Conservation (phyloP, 768 basidiomycete genomes). For the Pleurotus tuoliensis region DNA sequence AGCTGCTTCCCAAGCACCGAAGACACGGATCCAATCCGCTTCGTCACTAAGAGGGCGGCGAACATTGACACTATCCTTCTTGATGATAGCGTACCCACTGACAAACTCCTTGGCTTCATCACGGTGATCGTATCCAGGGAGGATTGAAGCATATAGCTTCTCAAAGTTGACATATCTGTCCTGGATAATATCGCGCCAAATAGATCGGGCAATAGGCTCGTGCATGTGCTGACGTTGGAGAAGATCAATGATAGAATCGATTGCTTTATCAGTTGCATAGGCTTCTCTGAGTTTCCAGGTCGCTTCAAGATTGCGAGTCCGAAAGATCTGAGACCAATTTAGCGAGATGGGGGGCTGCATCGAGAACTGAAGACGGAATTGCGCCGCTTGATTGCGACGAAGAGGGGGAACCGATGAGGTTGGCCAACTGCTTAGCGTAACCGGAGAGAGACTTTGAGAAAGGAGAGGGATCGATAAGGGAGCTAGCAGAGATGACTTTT, state of each 20-base stretch:
- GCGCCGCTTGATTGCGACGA: background rate
- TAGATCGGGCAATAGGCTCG: constrained; percentile 9
- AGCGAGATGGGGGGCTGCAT: background rate
- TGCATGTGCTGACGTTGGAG: constrained; percentile 1
- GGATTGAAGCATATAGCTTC: constrained; percentile 14
- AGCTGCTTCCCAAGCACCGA: constrained; percentile 5
- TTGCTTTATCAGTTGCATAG: background rate
- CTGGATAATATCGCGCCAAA: constrained; percentile 12
- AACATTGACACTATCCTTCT: constrained; percentile 2
- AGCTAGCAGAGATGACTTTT: background rate
- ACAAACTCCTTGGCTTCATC: constrained; percentile 16
- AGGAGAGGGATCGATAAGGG: background rate
- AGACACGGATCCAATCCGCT: constrained; percentile 14
- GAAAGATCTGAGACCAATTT: background rate
- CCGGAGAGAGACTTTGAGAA: background rate
- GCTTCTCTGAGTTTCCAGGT: background rate
- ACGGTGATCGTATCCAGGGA: constrained; percentile 12
- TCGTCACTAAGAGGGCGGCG: background rate
- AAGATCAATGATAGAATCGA: background rate
- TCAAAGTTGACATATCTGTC: constrained; percentile 16
- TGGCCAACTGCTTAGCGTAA: background rate
- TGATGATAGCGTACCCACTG: constrained; percentile 6
- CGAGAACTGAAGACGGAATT: background rate
- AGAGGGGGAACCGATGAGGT: background rate
- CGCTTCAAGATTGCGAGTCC: too few species aligned